Base-by-base conservation (phyloP, 2,329 filamentous ascomycete genomes). In the Phyllosticta citrichinensis region DNA sequence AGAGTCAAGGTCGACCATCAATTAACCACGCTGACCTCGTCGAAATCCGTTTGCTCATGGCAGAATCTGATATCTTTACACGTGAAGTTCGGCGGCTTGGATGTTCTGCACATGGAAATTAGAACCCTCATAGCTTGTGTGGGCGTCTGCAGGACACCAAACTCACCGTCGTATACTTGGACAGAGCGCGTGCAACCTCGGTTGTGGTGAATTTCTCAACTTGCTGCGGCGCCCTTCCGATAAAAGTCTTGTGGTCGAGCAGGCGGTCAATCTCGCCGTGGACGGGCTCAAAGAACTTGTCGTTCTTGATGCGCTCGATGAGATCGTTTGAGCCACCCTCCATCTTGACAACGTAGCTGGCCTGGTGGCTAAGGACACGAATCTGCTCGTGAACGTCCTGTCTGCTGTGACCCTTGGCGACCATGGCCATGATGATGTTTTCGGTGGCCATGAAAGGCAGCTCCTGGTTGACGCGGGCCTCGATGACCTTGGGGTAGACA, bases 341-440 rank as follows among this genome's bases (percentile, higher is more conserved):
- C 67, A 84, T 81, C 77, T 89, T 89, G 51, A 91, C 87, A 11
- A 87, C 84, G 33, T 80, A 79, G 52, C 81, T 83, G 0, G 91
- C 89, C 75, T 95, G 79, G 76, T 91, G 87, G 2, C 83, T 89
- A 53, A 96, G 81, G 1, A 96, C 88, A 59, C 74, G 87, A 68
- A 96, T 92, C 74, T 93, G 78, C 76, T 96, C 91, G 74, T 96
- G 91, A 1, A 89, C 87, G 60, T 92, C 89, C 72, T 95, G 90
- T 57, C 91, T 79, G 10, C 84, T 88, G 27, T 79, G 81, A 33
- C 89, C 89, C 69, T 86, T 82, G 61, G 84, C 83, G 27, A 87
- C 84, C 61, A 93, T 80, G 66, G 84, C 85, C 89, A 95, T 40
- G 68, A 74, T 74, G 65, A 74, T 72, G 63, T 68, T 78, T 68